Conservation (phyloP, 768 basidiomycete genomes). For the Mycena leptocephala region DNA sequence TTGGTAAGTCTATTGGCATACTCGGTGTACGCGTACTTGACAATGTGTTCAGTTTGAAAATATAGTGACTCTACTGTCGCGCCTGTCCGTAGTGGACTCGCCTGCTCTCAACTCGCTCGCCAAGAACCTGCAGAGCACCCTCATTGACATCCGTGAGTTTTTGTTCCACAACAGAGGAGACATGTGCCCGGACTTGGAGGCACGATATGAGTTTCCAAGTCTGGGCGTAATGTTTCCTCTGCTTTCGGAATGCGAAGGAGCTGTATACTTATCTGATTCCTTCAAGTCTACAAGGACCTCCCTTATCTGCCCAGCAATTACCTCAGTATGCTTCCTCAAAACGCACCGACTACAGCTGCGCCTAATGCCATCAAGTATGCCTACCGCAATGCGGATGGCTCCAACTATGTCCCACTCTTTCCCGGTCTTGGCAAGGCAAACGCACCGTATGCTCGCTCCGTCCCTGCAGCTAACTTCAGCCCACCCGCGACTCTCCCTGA, state of each 20-base stretch:
- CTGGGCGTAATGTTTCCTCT: neutral
- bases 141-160: slow-evolving; percentile 72
- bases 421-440: slow-evolving; percentile 75
- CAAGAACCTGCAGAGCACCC: slow-evolving; percentile 60
- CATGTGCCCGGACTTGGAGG: too few species aligned
- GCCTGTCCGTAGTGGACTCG: slow-evolving; percentile 49
- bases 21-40: neutral
- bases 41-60: slow-evolving; percentile 75
- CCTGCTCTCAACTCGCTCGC: slow-evolving; percentile 40
- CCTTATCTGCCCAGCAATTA: slow-evolving; percentile 81
- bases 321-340: slow-evolving; percentile 49
- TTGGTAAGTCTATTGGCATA: slow-evolving; percentile 59
- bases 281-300: slow-evolving; percentile 83
- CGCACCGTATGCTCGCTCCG: slow-evolving; percentile 79
- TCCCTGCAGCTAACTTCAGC: slow-evolving; percentile 63
- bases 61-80: slow-evolving; percentile 72
- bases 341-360: slow-evolving; percentile 26
- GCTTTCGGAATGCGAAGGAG: slow-evolving; percentile 10
- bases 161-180: too few species aligned
- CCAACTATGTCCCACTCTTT: slow-evolving; percentile 69
- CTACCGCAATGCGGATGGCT: slow-evolving; percentile 74
- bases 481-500: slow-evolving; percentile 72
- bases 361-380: slow-evolving; percentile 58
- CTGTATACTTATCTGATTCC: slow-evolving; percentile 16
- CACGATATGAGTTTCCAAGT: too few species aligned